These are phyloP conservation scores for Raddia distichophylla DNA, from an alignment of 176 grass and related monocot species.

Conservation along the genomic window DNA sequence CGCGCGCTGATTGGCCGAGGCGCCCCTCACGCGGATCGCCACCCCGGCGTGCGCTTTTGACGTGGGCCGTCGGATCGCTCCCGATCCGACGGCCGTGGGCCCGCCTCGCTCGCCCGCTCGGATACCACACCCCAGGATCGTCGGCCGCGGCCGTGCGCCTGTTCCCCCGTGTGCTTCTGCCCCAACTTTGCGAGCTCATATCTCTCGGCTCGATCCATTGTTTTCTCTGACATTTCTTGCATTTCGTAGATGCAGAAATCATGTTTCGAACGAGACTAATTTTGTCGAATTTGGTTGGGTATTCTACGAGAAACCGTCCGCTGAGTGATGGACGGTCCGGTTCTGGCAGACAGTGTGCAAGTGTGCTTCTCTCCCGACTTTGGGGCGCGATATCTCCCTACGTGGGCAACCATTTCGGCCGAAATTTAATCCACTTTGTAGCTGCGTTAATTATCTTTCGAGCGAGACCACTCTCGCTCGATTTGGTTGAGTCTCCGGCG, in stretches of 20 bases:
- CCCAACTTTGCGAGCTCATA: slow-evolving; percentile 24
- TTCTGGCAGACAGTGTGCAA: background rate
- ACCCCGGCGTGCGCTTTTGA: background rate
- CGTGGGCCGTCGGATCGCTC: slow-evolving; percentile 19
- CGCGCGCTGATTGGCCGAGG: slow-evolving; percentile 45
- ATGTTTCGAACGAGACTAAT: slow-evolving; percentile 14
- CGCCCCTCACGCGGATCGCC: slow-evolving; percentile 55
- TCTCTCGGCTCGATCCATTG: background rate
- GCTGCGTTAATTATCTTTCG: slow-evolving; percentile 16
- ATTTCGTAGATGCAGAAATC: background rate
- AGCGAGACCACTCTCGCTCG: background rate
- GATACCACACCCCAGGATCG: background rate
- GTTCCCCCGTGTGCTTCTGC: slow-evolving; percentile 59
- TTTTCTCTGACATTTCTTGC: background rate
- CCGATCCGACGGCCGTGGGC: background rate
- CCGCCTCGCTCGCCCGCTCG: background rate
- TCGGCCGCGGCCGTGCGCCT: background rate
- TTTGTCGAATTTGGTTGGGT: slow-evolving; percentile 1
- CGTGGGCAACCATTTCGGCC: background rate
- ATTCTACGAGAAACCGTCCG: slow-evolving; percentile 10
- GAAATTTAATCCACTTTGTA: background rate
- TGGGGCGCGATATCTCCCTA: slow-evolving; percentile 7
- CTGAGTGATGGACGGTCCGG: background rate
- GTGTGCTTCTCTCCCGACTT: slow-evolving; percentile 71
- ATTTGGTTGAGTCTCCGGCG: background rate